A percentile compares a stretch with the other conserved stretches of the same genome.
These are phyloP conservation scores for Boletus fagicola DNA, from an alignment of 768 basidiomycete genomes.

Conservation along the genomic window DNA sequence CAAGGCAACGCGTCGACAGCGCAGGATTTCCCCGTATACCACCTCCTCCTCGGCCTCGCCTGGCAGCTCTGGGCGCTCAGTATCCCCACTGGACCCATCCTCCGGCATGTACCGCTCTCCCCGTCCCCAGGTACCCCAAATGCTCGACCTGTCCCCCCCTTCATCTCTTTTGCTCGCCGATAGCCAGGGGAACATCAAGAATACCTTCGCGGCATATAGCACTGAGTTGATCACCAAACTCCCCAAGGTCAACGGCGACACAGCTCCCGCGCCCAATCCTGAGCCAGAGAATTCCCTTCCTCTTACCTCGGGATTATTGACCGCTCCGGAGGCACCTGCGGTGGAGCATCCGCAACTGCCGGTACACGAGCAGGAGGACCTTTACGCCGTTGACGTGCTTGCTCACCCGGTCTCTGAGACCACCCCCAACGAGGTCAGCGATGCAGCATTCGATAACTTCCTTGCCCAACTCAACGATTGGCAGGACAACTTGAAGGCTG, in stretches of 20 bases:
- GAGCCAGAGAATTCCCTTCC: too few relatives aligned
- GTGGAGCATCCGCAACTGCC: background rate
- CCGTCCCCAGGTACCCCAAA: background rate
- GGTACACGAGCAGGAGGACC: background rate
- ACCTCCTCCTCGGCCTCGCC: background rate
- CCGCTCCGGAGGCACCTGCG: too few relatives aligned
- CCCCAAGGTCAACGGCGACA: background rate
- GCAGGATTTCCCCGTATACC: constrained; percentile 6
- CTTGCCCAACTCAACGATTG: background rate
- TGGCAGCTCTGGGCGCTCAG: background rate
- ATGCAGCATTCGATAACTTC: background rate
- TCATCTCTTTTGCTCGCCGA: background rate
- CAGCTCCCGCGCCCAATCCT: background rate
- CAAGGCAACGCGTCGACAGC: background rate
- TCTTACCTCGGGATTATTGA: background rate
- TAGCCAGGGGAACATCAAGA: background rate
- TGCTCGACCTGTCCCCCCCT: background rate
- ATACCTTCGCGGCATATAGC: background rate
- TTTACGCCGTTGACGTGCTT: background rate
- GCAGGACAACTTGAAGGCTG: background rate
- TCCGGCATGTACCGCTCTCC: background rate
- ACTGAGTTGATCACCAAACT: background rate
- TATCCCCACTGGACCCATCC: background rate
- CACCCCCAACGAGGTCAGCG: background rate
- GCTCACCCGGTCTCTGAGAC: background rate